These are phyloP conservation scores for Heimioporus sp. DNA, from an alignment of 768 basidiomycete genomes.

Conservation along the genomic window DNA sequence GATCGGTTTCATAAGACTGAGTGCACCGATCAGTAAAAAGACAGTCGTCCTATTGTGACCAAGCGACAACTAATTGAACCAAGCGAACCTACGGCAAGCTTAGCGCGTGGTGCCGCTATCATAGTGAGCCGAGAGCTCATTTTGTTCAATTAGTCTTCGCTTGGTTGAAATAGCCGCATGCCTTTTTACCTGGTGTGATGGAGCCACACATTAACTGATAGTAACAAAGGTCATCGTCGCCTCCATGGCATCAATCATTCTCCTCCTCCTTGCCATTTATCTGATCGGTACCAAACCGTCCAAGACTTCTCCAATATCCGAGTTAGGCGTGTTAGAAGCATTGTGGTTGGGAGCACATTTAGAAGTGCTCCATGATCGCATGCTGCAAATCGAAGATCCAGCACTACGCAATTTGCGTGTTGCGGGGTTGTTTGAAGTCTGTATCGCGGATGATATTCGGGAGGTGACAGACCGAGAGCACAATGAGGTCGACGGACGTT, in stretches of 20 bases:
- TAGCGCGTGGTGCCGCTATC: too few relatives aligned
- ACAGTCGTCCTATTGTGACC: too few relatives aligned
- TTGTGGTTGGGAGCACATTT: background rate
- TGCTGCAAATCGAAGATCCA: background rate
- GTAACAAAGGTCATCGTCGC: background rate
- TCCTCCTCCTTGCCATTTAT: background rate
- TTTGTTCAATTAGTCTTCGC: too few relatives aligned
- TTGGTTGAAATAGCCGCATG: too few relatives aligned
- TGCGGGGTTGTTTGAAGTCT: background rate
- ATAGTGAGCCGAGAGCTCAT: too few relatives aligned
- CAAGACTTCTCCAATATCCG: background rate
- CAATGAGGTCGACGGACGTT: too few relatives aligned
- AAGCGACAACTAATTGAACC: too few relatives aligned
- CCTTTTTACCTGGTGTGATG: too few relatives aligned
- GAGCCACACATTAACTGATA: too few relatives aligned
- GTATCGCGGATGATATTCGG: background rate
- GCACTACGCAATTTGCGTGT: background rate
- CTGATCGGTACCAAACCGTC: background rate
- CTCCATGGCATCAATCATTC: background rate
- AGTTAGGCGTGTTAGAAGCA: background rate
- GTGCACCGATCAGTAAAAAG: too few relatives aligned
- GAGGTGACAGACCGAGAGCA: too few relatives aligned
- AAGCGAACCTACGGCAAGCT: too few relatives aligned
- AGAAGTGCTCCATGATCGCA: background rate
- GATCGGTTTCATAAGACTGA: background rate